Conservation (phyloP, 352 stramenopile species). For the Lagenidium giganteum region DNA sequence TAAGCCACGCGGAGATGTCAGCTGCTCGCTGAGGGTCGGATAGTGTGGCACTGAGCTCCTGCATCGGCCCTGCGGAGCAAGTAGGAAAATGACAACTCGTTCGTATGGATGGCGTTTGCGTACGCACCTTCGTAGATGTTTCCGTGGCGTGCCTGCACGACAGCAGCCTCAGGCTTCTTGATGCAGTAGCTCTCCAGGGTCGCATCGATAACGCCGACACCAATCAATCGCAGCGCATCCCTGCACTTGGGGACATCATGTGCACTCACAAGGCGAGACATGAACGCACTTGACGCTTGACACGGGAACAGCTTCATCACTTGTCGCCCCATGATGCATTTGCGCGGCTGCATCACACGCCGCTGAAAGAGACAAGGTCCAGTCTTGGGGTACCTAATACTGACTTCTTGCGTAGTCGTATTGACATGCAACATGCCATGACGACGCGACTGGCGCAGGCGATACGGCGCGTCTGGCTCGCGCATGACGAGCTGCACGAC, state of each 20-base stretch:
- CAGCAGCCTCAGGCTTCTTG: not conserved
- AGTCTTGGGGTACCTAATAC: not conserved
- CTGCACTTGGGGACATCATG: conserved; percentile 2
- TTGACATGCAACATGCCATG: conserved; percentile 2
- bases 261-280: conserved; percentile 3
- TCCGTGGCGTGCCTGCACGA: not conserved
- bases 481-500: conserved; percentile 6
- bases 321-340: conserved; percentile 1
- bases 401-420: conserved; percentile 1
- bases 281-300: not conserved
- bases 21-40: not conserved
- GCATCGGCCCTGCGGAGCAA: too few species aligned
- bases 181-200: not conserved
- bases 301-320: conserved; percentile 6
- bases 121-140: not conserved
- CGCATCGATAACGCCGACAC: conserved; percentile 7
- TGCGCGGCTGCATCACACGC: not conserved
- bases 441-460: conserved; percentile 4
- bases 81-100: too few species aligned
- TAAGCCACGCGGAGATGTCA: not conserved
- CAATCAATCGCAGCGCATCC: conserved; percentile 9
- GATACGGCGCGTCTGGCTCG: conserved; percentile 1
- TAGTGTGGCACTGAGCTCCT: not conserved
- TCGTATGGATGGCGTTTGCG: too few species aligned
- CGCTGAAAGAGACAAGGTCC: not conserved